phyloP scores from a whole-genome alignment of 768 basidiomycete species.

The Udeniomyces megalosporus region DNA sequence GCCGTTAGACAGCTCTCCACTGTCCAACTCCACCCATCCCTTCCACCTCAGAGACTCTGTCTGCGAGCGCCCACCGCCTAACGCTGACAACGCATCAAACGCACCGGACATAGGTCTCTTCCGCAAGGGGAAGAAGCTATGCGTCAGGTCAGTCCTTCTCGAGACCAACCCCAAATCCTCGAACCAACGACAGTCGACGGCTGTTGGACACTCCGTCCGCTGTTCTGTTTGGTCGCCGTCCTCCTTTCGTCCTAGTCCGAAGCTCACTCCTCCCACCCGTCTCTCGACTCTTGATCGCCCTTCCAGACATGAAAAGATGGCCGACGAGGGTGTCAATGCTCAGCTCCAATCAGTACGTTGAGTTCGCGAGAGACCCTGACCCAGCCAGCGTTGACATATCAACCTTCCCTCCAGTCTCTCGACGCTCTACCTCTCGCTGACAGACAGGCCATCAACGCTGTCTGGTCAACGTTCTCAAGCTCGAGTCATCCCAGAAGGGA shows the following conservation, averaged over 20 bases:
- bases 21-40: not conserved
- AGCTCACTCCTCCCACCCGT: too few species aligned
- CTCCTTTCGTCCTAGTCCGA: too few species aligned
- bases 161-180: not conserved
- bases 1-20: not conserved
- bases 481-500: constrained; percentile 79
- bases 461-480: constrained; percentile 94
- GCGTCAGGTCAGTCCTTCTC: constrained; percentile 9
- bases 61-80: constrained; percentile 13
- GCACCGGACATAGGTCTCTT: constrained; percentile 12
- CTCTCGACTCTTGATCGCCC: not conserved
- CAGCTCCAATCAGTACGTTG: constrained; percentile 88
- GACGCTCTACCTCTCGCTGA: constrained; percentile 76
- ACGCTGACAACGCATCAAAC: constrained; percentile 4
- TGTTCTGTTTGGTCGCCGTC: too few species aligned
- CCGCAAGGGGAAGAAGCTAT: constrained; percentile 10
- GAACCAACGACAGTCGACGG: not conserved
- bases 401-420: constrained; percentile 45
- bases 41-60: constrained; percentile 11
- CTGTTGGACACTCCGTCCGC: too few species aligned
- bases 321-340: constrained; percentile 81
- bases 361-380: too few species aligned
- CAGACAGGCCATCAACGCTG: constrained; percentile 67
- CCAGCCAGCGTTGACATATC: too few species aligned
- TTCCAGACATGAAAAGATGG: constrained; percentile 72